A percentile compares a stretch with the other conserved stretches of the same genome.
Conservation (phyloP, 805 yeast genomes). For the Nakazawaea laoshanensis region DNA sequence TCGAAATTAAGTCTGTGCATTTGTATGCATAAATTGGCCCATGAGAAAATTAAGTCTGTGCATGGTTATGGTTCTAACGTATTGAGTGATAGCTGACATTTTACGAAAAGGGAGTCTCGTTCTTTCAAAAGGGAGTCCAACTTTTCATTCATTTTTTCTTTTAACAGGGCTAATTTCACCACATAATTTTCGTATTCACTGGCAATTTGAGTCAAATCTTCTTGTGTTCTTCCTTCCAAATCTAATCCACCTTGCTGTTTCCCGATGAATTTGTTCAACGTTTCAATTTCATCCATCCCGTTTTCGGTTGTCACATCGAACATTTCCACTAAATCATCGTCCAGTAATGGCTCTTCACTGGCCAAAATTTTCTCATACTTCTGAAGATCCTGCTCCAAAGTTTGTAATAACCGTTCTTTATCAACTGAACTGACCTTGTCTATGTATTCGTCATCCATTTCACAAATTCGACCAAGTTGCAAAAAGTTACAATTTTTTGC, state of each 20-base stretch:
- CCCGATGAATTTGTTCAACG: background rate
- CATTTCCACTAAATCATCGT: slow-evolving; percentile 1
- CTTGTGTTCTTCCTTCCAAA: background rate
- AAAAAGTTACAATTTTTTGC: background rate
- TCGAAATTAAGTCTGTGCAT: too few relatives aligned
- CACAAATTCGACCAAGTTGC: background rate
- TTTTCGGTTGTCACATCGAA: slow-evolving; percentile 4
- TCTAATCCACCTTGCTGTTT: background rate
- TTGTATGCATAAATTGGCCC: too few relatives aligned
- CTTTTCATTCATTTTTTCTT: background rate
- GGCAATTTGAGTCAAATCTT: background rate
- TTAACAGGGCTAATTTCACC: slow-evolving; percentile 2
- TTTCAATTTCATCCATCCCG: slow-evolving; percentile 1
- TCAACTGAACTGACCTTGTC: background rate
- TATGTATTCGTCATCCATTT: background rate
- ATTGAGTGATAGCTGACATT: slow-evolving; percentile 7
- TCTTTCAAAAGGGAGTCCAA: background rate
- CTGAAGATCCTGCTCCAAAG: slow-evolving; percentile 1
- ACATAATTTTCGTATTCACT: background rate
- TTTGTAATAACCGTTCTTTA: slow-evolving; percentile 1
- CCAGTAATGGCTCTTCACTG: background rate
- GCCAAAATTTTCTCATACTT: slow-evolving; percentile 2
- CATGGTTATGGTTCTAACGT: too few relatives aligned
- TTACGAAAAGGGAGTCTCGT: slow-evolving; percentile 4
- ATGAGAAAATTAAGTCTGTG: background rate